A percentile compares a stretch with the other conserved stretches of the same genome.
These are phyloP conservation scores for Lunasporangiospora selenospora DNA, from an alignment of 192 early-diverging fungal species.

Conservation along the genomic window DNA sequence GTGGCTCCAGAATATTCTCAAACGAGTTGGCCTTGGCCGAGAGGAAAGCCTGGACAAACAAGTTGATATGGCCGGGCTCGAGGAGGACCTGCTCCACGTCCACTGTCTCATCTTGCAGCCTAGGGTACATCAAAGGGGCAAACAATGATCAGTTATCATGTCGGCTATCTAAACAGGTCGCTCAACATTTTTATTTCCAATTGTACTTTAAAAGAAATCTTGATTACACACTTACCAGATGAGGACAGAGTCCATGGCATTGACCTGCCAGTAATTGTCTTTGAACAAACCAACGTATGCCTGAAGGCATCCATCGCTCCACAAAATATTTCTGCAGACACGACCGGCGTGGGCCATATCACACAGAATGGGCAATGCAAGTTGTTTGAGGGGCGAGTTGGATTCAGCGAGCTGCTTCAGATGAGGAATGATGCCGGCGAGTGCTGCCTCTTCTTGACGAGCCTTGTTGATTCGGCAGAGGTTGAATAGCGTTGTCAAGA, in stretches of 20 bases:
- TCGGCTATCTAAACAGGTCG: background rate
- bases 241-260: conserved; percentile 65
- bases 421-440: conserved; percentile 63
- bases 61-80: conserved; percentile 35
- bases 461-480: conserved; percentile 64
- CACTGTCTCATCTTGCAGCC: conserved; percentile 49
- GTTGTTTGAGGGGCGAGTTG: conserved; percentile 61
- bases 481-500: conserved; percentile 64
- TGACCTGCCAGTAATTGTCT: conserved; percentile 64
- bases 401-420: conserved; percentile 53
- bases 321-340: conserved; percentile 53
- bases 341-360: conserved; percentile 64
- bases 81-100: conserved; percentile 48
- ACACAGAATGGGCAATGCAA: conserved; percentile 66
- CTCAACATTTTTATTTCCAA: background rate
- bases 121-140: background rate
- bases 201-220: background rate
- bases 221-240: conserved; percentile 52
- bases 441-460: conserved; percentile 61
- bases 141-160: too few relatives aligned
- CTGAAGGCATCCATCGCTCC: conserved; percentile 52
- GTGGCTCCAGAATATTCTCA: conserved; percentile 59
- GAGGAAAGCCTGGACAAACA: conserved; percentile 51
- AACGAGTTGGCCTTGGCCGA: conserved; percentile 58
- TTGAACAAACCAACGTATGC: conserved; percentile 58